Conservation (phyloP, 2,329 filamentous ascomycete species). For the Triangularia setosa region DNA sequence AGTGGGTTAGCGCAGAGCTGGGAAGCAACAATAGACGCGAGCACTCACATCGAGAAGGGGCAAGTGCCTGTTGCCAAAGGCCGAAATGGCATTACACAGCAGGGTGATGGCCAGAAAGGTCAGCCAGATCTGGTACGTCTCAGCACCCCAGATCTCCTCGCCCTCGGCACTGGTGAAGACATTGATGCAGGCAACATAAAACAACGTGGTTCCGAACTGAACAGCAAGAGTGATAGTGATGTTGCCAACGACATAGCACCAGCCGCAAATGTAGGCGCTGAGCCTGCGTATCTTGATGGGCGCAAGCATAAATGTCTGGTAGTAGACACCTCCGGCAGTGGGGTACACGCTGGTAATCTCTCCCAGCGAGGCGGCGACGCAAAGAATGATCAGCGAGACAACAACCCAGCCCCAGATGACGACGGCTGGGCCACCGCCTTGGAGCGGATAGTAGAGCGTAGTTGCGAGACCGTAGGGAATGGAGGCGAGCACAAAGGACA, state of each 20-base stretch:
- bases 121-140: slow-evolving; percentile 63
- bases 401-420: slow-evolving; percentile 71
- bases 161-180: slow-evolving; percentile 46
- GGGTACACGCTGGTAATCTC: slow-evolving; percentile 75
- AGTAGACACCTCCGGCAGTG: slow-evolving; percentile 75
- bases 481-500: slow-evolving; percentile 72
- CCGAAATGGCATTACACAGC: slow-evolving; percentile 60
- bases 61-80: slow-evolving; percentile 63
- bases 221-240: slow-evolving; percentile 80
- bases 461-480: slow-evolving; percentile 72
- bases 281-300: slow-evolving; percentile 57
- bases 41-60: slow-evolving; percentile 64
- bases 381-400: slow-evolving; percentile 61
- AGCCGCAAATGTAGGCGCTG: slow-evolving; percentile 68
- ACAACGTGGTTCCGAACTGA: slow-evolving; percentile 72
- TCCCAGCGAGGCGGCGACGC: slow-evolving; percentile 65
- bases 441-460: slow-evolving; percentile 63
- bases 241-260: slow-evolving; percentile 74
- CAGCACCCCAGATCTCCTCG: slow-evolving; percentile 42
- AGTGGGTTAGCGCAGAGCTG: slow-evolving; percentile 16
- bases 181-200: slow-evolving; percentile 53
- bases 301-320: slow-evolving; percentile 73
- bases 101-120: slow-evolving; percentile 68
- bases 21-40: slow-evolving; percentile 21
- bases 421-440: slow-evolving; percentile 62